Evolutionary conservation across 768 basidiomycete species (phyloP).

Genomic region (Coprinellus micaceus): DNA sequence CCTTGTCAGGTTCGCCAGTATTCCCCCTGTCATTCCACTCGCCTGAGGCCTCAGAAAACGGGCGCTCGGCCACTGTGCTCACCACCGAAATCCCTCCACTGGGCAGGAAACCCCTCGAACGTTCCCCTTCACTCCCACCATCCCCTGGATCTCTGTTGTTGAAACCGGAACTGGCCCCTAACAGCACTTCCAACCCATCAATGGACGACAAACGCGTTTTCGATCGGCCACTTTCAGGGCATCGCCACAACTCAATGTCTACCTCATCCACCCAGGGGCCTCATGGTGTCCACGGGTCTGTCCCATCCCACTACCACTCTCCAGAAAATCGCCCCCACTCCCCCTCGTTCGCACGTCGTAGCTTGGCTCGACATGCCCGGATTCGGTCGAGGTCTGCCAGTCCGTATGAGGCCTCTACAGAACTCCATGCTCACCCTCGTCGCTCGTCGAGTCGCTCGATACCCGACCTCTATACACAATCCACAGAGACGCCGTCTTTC

Average conservation of each 20-base stretch:
- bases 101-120: neutral
- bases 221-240: neutral
- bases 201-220: constrained; percentile 2
- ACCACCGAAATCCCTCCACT: neutral
- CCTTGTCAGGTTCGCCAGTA: neutral
- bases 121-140: neutral
- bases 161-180: neutral
- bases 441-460: neutral
- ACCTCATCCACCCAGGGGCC: neutral
- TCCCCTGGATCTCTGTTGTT: no score
- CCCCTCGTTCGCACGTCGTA: neutral
- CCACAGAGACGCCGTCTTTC: no score
- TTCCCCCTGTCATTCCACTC: neutral
- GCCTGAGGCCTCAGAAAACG: no score
- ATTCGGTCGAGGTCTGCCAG: neutral
- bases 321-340: neutral
- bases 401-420: neutral
- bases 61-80: neutral
- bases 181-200: neutral
- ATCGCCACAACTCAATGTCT: neutral
- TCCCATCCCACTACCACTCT: neutral
- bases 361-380: neutral
- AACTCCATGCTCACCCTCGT: neutral
- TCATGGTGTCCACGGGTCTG: neutral
- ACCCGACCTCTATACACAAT: neutral